Conservation (phyloP, 768 basidiomycete species). For the Suillus paluster region DNA sequence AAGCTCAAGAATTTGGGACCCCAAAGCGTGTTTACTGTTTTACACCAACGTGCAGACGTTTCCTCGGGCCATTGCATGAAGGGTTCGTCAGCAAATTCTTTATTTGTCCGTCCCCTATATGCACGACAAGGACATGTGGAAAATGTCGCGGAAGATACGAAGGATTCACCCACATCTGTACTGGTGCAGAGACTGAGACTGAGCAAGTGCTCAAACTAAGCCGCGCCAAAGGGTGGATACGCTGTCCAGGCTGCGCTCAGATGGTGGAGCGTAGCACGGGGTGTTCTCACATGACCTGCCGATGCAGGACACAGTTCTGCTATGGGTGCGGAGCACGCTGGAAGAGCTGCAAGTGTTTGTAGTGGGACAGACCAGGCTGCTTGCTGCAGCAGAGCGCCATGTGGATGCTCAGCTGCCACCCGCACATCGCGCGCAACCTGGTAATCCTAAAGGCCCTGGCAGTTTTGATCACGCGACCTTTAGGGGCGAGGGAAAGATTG, state of each 20-base stretch:
- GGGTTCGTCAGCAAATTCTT: conserved; percentile 29
- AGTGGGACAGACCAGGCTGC: conserved; percentile 52
- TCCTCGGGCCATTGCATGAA: conserved; percentile 36
- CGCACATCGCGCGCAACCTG: too few relatives aligned
- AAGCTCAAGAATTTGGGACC: conserved; percentile 34
- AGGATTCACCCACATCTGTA: conserved; percentile 29
- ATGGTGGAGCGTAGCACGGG: conserved; percentile 43
- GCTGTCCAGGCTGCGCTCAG: conserved; percentile 43
- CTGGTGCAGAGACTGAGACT: conserved; percentile 25
- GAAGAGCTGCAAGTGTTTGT: conserved; percentile 66
- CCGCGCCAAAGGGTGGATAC: conserved; percentile 36
- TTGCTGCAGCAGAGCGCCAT: too few relatives aligned
- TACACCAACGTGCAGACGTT: conserved; percentile 36
- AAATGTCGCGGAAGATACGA: conserved; percentile 27
- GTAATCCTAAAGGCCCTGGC: conserved; percentile 35
- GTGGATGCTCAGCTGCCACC: too few relatives aligned
- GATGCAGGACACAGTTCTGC: conserved; percentile 43
- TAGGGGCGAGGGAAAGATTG: conserved; percentile 11
- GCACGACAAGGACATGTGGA: conserved; percentile 26
- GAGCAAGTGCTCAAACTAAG: conserved; percentile 30
- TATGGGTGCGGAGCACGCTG: conserved; percentile 57
- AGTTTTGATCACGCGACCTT: conserved; percentile 43
- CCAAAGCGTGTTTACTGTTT: conserved; percentile 43
- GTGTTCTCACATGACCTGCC: conserved; percentile 46
- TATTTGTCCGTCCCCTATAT: conserved; percentile 21